Base-by-base conservation (phyloP, 139 green algal genomes). In the Closterium sp. region DNA sequence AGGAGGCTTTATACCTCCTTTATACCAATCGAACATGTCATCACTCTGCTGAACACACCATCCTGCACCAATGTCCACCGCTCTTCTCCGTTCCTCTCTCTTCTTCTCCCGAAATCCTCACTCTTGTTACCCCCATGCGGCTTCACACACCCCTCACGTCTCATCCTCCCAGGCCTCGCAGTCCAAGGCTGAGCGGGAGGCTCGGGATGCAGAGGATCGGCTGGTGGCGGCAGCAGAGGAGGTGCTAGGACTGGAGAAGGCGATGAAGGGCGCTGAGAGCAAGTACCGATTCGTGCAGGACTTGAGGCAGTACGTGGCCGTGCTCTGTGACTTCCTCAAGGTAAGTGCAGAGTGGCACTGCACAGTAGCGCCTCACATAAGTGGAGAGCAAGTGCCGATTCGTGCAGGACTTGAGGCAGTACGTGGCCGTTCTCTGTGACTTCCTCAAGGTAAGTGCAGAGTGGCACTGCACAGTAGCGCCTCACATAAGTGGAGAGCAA, bases 271-370 rank as follows among this genome's bases (percentile, higher is more conserved):
- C n/a, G 32, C 84, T 25, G 55, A 34, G n/a, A 85, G n/a, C 16
- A 91, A 91, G n/a, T 98, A 98, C 90, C 84, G 90, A 3, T 96
- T 95, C 84, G 90, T 97, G 94, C 96, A 98, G 93, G 84, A 96
- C 64, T 90, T 98, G 34, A 91, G 94, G 21, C 95, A 94, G 0
- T 98, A 98, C 91, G 91, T 98, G 23, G 95, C 95, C 31, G 96
- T 98, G 93, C 94, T 99, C 64, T 98, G 96, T 34, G 96, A 94
- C 43, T 94, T 92, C 55, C 66, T 94, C 9, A 94, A 96, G 94
- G 95, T 95, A 19, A 76, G 55, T 16, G n/a, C n/a, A n/a, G n/a
- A n/a, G n/a, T n/a, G n/a, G n/a, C n/a, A n/a, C n/a, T n/a, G n/a
- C n/a, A n/a, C n/a, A n/a, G n/a, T n/a, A n/a, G n/a, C n/a, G n/a